Percentiles rank a stretch among this genome's conserved stretches.
Evolutionary conservation across 2,329 filamentous ascomycete genomes (phyloP).

Genomic region (Fusarium irregulare): DNA sequence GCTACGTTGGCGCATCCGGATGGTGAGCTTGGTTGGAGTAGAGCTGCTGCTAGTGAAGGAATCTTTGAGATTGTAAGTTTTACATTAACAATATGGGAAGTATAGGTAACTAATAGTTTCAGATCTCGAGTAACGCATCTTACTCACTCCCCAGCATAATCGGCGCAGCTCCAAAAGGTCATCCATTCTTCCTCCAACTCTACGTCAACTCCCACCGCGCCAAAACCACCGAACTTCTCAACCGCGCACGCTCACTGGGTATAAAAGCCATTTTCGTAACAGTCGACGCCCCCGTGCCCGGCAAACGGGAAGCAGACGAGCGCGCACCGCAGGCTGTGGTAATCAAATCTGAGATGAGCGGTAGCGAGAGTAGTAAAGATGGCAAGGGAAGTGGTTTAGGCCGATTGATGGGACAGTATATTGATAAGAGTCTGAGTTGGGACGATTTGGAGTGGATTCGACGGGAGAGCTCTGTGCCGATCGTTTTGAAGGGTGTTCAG

Average conservation of each 20-base stretch:
- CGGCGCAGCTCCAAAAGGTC: slow-evolving; percentile 34
- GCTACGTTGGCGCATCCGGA: slow-evolving; percentile 71
- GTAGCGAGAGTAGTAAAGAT: slow-evolving; percentile 59
- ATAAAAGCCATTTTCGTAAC: slow-evolving; percentile 65
- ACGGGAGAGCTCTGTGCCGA: slow-evolving; percentile 57
- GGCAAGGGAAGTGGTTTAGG: slow-evolving; percentile 65
- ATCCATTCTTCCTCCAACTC: slow-evolving; percentile 55
- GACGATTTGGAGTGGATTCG: slow-evolving; percentile 65
- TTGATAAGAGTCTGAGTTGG: slow-evolving; percentile 65
- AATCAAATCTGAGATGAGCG: slow-evolving; percentile 52
- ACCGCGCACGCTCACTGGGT: slow-evolving; percentile 54
- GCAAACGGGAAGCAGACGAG: slow-evolving; percentile 68
- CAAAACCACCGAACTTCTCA: slow-evolving; percentile 61
- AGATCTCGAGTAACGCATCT: slow-evolving; percentile 45
- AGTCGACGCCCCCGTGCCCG: slow-evolving; percentile 66
- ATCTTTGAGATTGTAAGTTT: slow-evolving; percentile 44
- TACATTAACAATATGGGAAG: no score
- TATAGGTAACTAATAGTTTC: no score
- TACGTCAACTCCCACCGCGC: slow-evolving; percentile 64
- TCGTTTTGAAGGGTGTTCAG: slow-evolving; percentile 69
- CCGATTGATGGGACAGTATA: slow-evolving; percentile 62
- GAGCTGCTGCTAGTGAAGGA: slow-evolving; percentile 44
- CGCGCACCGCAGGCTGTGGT: slow-evolving; percentile 60
- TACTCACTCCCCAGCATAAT: slow-evolving; percentile 44
- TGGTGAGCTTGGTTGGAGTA: slow-evolving; percentile 62